Conservation (phyloP, 768 basidiomycete genomes). For the Dendrothele bispora region DNA sequence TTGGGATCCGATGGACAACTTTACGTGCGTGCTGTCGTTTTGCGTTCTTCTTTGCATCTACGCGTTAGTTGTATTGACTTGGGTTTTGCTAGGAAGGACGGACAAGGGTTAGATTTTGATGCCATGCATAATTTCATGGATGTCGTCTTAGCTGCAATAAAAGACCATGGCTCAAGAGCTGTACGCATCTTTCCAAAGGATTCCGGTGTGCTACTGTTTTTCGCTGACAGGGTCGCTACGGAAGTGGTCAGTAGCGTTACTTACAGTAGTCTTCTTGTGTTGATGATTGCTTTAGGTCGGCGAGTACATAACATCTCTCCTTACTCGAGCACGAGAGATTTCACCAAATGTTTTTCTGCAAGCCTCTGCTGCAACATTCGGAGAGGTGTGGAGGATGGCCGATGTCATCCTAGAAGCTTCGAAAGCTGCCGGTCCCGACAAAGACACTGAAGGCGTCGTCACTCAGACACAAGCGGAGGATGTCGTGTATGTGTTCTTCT, state of each 20-base stretch:
- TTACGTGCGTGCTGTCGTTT: constrained; percentile 52
- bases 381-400: constrained; percentile 85
- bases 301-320: constrained; percentile 81
- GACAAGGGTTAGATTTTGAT: constrained; percentile 77
- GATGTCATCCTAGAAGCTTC: constrained; percentile 69
- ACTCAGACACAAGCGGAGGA: constrained; percentile 73
- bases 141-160: constrained; percentile 60
- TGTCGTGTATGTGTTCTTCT: constrained; percentile 60
- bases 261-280: constrained; percentile 5
- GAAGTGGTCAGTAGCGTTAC: constrained; percentile 67
- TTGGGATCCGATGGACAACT: constrained; percentile 83
- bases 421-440: constrained; percentile 35
- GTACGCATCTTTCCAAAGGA: constrained; percentile 83
- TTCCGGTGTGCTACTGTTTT: constrained; percentile 75
- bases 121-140: constrained; percentile 93
- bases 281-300: constrained; percentile 54
- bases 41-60: constrained; percentile 3
- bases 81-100: constrained; percentile 40
- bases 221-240: constrained; percentile 78
- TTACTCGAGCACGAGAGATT: constrained; percentile 76
- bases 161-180: constrained; percentile 77
- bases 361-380: constrained; percentile 87
- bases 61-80: constrained; percentile 5
- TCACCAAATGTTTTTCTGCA: constrained; percentile 72
- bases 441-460: too few relatives aligned